Percentiles rank a stretch among this genome's conserved stretches.
Evolutionary conservation across 2,329 filamentous ascomycete genomes (phyloP).

Genomic region (Tothia fuscella): DNA sequence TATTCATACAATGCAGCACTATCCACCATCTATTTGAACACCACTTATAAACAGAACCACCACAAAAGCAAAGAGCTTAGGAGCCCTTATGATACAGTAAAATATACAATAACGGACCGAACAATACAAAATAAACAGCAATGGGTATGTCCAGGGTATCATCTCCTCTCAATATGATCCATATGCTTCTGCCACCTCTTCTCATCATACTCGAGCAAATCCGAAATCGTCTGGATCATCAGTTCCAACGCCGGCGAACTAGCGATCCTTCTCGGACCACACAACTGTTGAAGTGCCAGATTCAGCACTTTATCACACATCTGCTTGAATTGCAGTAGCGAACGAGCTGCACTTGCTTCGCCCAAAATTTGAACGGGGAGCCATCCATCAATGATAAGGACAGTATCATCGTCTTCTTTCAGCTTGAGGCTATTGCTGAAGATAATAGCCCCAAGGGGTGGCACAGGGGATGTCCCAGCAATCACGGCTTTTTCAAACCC

Average conservation of each 20-base stretch:
- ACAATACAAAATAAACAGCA: no score
- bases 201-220: slow-evolving; percentile 8
- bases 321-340: slow-evolving; percentile 6
- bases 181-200: slow-evolving; percentile 1
- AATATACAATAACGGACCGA: no score
- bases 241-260: not conserved
- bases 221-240: slow-evolving; percentile 2
- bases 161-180: no score
- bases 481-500: slow-evolving; percentile 13
- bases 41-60: no score
- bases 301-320: slow-evolving; percentile 3
- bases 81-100: no score
- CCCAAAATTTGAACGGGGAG: slow-evolving; percentile 4
- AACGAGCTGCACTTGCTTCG: not conserved
- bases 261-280: not conserved
- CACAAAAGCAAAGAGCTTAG: no score
- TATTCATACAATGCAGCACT: no score
- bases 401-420: slow-evolving; percentile 1
- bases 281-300: not conserved
- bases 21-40: no score
- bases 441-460: slow-evolving; percentile 18
- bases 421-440: slow-evolving; percentile 19
- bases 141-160: no score
- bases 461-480: slow-evolving; percentile 17
- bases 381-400: slow-evolving; percentile 6